These are phyloP conservation scores for Physaria fendleri DNA, from an alignment of 345 rosid species.

Conservation along the genomic window DNA sequence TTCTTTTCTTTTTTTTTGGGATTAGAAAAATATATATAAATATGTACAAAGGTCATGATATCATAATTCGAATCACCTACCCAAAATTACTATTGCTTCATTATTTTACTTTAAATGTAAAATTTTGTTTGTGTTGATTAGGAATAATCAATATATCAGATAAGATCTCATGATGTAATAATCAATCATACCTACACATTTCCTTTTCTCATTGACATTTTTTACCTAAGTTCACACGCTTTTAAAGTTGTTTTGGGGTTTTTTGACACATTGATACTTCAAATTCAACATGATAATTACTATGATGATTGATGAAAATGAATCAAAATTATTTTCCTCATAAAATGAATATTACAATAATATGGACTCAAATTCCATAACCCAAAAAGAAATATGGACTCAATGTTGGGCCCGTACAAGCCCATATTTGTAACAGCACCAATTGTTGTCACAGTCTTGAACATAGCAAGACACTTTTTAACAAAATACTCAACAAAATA, in stretches of 20 bases:
- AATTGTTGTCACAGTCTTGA: too few relatives aligned
- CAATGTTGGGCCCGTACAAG: too few relatives aligned
- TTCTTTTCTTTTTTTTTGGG: constrained; percentile 7
- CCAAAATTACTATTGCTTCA: background rate
- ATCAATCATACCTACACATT: constrained; percentile 10
- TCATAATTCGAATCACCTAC: background rate
- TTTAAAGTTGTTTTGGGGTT: constrained; percentile 7
- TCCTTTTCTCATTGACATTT: constrained; percentile 12
- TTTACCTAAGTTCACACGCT: constrained; percentile 6
- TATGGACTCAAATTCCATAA: too few relatives aligned
- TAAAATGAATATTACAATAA: too few relatives aligned
- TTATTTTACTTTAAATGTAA: background rate
- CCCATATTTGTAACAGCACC: too few relatives aligned
- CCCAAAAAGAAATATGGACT: too few relatives aligned
- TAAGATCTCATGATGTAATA: background rate
- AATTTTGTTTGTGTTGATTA: background rate
- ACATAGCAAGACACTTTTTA: too few relatives aligned
- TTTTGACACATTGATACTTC: background rate
- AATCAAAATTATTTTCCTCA: too few relatives aligned
- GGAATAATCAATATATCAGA: background rate
- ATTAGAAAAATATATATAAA: background rate
- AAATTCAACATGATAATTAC: background rate
- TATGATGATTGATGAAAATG: too few relatives aligned
- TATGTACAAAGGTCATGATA: background rate
- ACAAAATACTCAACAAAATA: too few relatives aligned